phyloP scores from a whole-genome alignment of 805 yeast genomes.

The Wickerhamiella kurtzmanii region DNA sequence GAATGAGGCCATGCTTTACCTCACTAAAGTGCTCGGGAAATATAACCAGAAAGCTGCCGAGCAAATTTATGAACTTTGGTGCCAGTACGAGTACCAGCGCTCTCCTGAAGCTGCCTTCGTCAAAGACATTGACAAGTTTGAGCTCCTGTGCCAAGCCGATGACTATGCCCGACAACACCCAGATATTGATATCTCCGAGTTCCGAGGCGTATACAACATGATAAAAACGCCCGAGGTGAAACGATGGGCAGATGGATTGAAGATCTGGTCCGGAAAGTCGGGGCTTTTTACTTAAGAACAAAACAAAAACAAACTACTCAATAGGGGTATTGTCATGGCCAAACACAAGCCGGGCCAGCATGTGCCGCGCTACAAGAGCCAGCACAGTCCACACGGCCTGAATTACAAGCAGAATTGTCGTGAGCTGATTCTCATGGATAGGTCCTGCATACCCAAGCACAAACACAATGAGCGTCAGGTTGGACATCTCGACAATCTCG shows the following conservation, averaged over 20 bases:
- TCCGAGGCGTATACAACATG: conserved; percentile 44
- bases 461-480: conserved; percentile 79
- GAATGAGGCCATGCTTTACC: conserved; percentile 51
- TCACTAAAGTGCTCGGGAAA: conserved; percentile 47
- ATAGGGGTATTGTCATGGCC: conserved; percentile 58
- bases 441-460: conserved; percentile 83
- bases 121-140: conserved; percentile 88
- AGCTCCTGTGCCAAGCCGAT: conserved; percentile 41
- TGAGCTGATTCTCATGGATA: conserved; percentile 64
- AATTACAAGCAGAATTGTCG: conserved; percentile 41
- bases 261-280: conserved; percentile 23
- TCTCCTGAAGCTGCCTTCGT: conserved; percentile 77
- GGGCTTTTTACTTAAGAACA: too few species aligned
- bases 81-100: conserved; percentile 77
- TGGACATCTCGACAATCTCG: conserved; percentile 40
- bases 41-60: conserved; percentile 49
- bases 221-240: conserved; percentile 63
- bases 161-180: conserved; percentile 62
- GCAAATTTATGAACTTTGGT: conserved; percentile 62
- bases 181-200: conserved; percentile 49
- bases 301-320: background rate
- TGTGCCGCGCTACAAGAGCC: conserved; percentile 64
- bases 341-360: conserved; percentile 72
- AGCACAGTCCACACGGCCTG: conserved; percentile 56
- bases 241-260: conserved; percentile 45